Evolutionary conservation across 257 asterid genomes (phyloP), one percentile per base, ranked within the genome.

Genomic region (Vinca minor): DNA sequence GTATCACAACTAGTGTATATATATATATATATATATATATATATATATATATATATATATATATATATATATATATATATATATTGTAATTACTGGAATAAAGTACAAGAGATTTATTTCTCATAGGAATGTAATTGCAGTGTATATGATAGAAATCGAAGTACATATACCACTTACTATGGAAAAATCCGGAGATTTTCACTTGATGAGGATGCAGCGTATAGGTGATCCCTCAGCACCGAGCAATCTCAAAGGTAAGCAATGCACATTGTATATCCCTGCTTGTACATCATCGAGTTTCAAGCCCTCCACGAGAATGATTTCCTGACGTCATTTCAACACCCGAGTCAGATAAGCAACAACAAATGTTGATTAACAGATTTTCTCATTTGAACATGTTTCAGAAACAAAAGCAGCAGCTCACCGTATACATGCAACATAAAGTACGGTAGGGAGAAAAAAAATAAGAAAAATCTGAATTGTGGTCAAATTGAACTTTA

Each of bases 161-260:
- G 36, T 13, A 29, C n/a, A 6, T 7, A 56, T 56, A 56, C 62
- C 62, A 44, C 7, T 55, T 31, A 15, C 17, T 15, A 13, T 7
- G 8, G 42, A 31, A 55, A 55, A 15, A 0, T 12, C 7, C 8
- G 18, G 26, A 9, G 65, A 25, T 36, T 28, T 67, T 86, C 82
- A 89, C 72, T 85, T 87, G 26, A 87, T 85, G 41, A 93, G 92
- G 74, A 93, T 93, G 81, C 98, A 93, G 73, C 98, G 81, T 10
- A 89, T 87, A 34, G 99, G 99, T 6, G 99, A 93, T 56, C 99
- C 99, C 78, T 89, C 97, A 1, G 99, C 82, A 28, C 99, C 97
- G 7, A 85, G 69, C 87, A 93, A 70, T 69, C 99, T 84, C 73
- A 93, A 69, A 58, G 94, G 99, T 71, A 93, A 72, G 80, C 96